phyloP scores from a whole-genome alignment of 345 rosid species.

The Brassica cretica region DNA sequence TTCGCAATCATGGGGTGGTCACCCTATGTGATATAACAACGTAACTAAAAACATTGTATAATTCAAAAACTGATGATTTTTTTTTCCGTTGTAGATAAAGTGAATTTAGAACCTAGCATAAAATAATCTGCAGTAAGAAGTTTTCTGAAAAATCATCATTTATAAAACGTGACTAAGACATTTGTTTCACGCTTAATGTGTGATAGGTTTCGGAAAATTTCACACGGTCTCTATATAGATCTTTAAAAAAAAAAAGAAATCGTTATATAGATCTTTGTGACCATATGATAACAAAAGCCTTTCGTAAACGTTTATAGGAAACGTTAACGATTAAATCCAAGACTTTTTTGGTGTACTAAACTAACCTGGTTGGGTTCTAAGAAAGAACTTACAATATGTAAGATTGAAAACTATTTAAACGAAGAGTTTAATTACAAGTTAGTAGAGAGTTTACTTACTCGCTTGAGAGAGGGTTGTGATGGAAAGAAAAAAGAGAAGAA shows the following conservation, averaged over 20 bases:
- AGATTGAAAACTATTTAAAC: neutral
- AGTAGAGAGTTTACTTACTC: conserved; percentile 11
- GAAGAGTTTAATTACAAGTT: neutral
- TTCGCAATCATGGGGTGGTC: too few species aligned
- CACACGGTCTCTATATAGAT: neutral
- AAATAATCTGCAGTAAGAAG: neutral
- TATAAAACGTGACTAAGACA: neutral
- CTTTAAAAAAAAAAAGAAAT: neutral
- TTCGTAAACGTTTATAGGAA: neutral
- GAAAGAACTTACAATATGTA: neutral
- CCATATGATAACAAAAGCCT: neutral
- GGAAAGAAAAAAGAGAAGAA: conserved; percentile 13
- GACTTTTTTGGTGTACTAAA: neutral
- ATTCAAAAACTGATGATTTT: neutral
- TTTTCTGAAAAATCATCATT: neutral
- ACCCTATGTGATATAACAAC: neutral
- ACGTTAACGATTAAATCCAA: neutral
- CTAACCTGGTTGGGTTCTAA: neutral
- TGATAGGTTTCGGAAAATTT: neutral
- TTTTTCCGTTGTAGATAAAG: neutral
- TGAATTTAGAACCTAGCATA: neutral
- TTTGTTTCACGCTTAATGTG: neutral
- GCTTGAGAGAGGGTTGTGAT: conserved; percentile 20
- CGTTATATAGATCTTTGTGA: neutral
- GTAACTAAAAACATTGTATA: neutral